Evolutionary conservation across 306 rosid species (phyloP).

Genomic region (Fragaria iinumae): DNA sequence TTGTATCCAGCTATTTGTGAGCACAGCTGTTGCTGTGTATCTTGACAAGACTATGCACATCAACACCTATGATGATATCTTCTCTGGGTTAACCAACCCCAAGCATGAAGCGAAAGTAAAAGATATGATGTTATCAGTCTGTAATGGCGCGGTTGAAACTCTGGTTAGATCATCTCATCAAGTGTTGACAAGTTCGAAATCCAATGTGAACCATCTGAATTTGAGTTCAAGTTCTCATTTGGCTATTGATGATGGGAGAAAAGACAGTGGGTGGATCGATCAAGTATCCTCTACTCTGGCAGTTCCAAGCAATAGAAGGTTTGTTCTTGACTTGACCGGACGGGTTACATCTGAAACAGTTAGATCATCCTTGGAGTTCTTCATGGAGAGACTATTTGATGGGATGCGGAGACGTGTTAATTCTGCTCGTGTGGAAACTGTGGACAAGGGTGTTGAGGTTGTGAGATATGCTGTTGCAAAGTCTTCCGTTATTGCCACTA

Average conservation of each 20-base stretch:
- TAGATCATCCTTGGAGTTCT: conserved; percentile 58
- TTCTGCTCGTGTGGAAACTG: conserved; percentile 46
- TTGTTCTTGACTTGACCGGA: conserved; percentile 64
- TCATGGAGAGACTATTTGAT: conserved; percentile 47
- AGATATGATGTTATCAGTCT: conserved; percentile 55
- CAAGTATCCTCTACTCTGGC: conserved; percentile 56
- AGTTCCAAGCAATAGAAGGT: conserved; percentile 57
- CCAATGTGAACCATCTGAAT: conserved; percentile 10
- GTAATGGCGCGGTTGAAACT: conserved; percentile 73
- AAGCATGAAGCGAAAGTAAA: conserved; percentile 57
- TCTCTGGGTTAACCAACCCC: conserved; percentile 75
- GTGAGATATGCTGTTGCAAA: conserved; percentile 55
- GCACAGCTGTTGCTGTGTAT: conserved; percentile 71
- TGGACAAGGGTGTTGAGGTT: conserved; percentile 45
- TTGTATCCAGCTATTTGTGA: conserved; percentile 68
- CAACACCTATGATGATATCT: conserved; percentile 67
- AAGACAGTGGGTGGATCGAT: conserved; percentile 43
- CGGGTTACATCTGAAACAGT: conserved; percentile 71
- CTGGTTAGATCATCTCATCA: conserved; percentile 70
- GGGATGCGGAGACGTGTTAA: conserved; percentile 38
- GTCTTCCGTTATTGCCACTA: conserved; percentile 46
- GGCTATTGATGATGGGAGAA: conserved; percentile 18
- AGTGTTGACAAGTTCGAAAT: conserved; percentile 47
- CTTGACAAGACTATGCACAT: conserved; percentile 83
- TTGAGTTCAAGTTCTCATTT: conserved; percentile 11